phyloP scores from a whole-genome alignment of 495 filamentous ascomycete genomes.

The Hypoxylon cercidicola region DNA sequence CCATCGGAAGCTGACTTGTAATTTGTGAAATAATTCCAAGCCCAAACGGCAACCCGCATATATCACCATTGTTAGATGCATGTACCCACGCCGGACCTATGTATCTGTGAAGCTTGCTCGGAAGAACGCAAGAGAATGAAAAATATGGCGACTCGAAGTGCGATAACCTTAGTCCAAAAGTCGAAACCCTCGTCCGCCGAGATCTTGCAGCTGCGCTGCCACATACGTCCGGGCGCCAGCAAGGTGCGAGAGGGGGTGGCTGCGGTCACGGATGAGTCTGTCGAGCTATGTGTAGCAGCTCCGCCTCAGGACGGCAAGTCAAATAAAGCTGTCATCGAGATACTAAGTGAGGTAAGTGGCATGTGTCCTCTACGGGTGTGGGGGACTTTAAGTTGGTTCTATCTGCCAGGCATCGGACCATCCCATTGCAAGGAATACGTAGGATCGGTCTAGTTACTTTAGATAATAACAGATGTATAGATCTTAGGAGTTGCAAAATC shows the following conservation, averaged over 20 bases:
- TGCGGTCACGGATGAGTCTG: conserved; percentile 60
- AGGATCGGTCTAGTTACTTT: too few species aligned
- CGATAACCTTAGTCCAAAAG: conserved; percentile 46
- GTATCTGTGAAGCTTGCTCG: too few species aligned
- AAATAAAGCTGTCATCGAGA: conserved; percentile 70
- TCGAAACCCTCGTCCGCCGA: conserved; percentile 45
- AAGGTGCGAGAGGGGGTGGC: conserved; percentile 68
- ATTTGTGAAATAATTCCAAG: too few species aligned
- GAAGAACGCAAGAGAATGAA: background rate
- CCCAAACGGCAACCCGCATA: too few species aligned
- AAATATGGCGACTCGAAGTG: conserved; percentile 42
- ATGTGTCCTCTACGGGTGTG: background rate
- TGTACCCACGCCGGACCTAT: too few species aligned
- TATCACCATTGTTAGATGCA: too few species aligned
- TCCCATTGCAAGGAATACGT: too few species aligned
- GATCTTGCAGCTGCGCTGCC: conserved; percentile 63
- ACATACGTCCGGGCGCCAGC: conserved; percentile 72
- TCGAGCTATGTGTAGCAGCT: conserved; percentile 71
- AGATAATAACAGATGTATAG: conserved; percentile 14
- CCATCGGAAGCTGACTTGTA: background rate
- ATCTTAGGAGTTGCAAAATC: conserved; percentile 69
- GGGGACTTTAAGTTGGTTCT: background rate
- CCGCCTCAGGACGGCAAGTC: conserved; percentile 72
- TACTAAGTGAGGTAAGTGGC: conserved; percentile 68
- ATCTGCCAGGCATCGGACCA: too few species aligned